These are phyloP conservation scores for Myrmaecium sp. DNA, from an alignment of 2,329 filamentous ascomycete genomes.

Conservation along the genomic window DNA sequence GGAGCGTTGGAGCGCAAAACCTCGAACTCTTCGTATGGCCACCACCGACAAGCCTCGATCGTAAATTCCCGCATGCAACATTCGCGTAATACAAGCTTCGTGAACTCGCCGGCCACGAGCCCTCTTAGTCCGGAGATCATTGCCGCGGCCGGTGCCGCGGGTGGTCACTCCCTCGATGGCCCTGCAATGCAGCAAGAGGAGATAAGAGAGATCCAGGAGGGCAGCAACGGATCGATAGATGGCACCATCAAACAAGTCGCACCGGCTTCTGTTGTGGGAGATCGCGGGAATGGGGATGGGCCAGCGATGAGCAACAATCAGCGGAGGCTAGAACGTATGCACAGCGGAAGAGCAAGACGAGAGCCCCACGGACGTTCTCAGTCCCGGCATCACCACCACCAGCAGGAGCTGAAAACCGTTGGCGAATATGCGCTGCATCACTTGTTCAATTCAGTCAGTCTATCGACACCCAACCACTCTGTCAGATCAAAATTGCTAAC, in stretches of 20 bases:
- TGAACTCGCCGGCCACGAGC: slow-evolving; percentile 57
- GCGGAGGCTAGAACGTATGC: slow-evolving; percentile 27
- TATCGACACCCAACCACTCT: background rate
- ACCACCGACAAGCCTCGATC: slow-evolving; percentile 92
- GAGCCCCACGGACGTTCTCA: slow-evolving; percentile 64
- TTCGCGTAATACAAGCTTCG: slow-evolving; percentile 70
- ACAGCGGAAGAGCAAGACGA: slow-evolving; percentile 44
- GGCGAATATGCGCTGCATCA: slow-evolving; percentile 95
- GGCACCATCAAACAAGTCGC: background rate
- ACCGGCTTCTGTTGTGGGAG: slow-evolving; percentile 5
- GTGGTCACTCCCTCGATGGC: slow-evolving; percentile 17
- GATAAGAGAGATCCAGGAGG: slow-evolving; percentile 18
- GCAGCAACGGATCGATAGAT: slow-evolving; percentile 8
- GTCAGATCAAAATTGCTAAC: slow-evolving; percentile 5
- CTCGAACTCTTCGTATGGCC: slow-evolving; percentile 52
- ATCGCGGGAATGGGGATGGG: slow-evolving; percentile 6
- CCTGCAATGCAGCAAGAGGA: slow-evolving; percentile 23
- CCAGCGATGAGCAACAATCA: slow-evolving; percentile 5
- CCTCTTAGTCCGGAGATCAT: slow-evolving; percentile 81
- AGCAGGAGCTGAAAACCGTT: slow-evolving; percentile 75
- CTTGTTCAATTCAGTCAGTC: slow-evolving; percentile 66
- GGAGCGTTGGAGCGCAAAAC: slow-evolving; percentile 31
- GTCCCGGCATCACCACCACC: slow-evolving; percentile 43
- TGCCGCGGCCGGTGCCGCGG: slow-evolving; percentile 26
- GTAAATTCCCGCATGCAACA: slow-evolving; percentile 95